phyloP scores from a whole-genome alignment of 768 basidiomycete species.

The Chalciporus pseudorubinellus region DNA sequence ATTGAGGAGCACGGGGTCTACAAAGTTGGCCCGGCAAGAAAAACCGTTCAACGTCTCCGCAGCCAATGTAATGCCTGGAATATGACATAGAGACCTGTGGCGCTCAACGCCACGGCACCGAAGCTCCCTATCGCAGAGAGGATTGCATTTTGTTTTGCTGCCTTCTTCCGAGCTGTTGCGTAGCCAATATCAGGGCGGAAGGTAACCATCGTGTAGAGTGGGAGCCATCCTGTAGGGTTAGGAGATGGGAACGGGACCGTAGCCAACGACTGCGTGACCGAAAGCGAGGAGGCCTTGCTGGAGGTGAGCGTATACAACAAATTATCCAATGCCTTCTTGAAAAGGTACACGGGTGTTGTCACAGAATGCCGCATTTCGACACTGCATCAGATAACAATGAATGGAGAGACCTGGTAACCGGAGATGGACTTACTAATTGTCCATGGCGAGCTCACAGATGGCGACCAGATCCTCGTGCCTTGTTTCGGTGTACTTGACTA shows the following conservation, averaged over 20 bases:
- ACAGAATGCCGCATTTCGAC: conserved; percentile 94
- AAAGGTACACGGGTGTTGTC: conserved; percentile 72
- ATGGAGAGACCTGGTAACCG: conserved; percentile 23
- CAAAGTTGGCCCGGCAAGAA: conserved; percentile 27
- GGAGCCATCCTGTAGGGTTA: conserved; percentile 78
- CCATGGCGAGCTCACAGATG: conserved; percentile 90
- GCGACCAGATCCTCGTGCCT: conserved; percentile 88
- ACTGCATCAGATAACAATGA: conserved; percentile 44
- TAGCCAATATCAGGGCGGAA: conserved; percentile 96
- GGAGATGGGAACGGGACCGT: conserved; percentile 56
- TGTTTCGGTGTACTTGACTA: conserved; percentile 75
- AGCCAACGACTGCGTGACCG: conserved; percentile 46
- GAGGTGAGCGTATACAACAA: conserved; percentile 63
- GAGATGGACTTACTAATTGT: conserved; percentile 81
- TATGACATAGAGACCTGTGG: conserved; percentile 38
- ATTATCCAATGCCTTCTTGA: conserved; percentile 80
- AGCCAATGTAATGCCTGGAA: conserved; percentile 23
- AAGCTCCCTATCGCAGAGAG: conserved; percentile 51
- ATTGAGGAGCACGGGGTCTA: conserved; percentile 31
- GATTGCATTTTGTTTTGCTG: conserved; percentile 63
- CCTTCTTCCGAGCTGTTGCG: conserved; percentile 70
- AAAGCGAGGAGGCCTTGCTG: conserved; percentile 44
- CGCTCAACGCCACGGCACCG: conserved; percentile 44
- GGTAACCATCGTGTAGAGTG: conserved; percentile 96
- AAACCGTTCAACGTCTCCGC: conserved; percentile 14